Conservation (phyloP, 306 rosid genomes). For the Styphnolobium japonicum region DNA sequence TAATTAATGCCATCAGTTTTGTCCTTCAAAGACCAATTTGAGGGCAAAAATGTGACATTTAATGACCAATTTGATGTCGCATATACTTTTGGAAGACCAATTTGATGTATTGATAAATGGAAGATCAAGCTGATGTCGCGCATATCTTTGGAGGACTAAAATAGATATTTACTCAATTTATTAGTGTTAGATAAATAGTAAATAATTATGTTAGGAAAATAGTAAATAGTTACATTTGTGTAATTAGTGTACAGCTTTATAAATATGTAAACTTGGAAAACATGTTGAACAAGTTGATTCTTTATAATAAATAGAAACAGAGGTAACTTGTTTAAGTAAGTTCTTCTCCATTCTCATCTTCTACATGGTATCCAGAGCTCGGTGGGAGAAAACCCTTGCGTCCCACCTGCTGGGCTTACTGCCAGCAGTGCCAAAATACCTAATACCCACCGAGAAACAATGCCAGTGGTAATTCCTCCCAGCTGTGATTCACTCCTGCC, state of each 20-base stretch:
- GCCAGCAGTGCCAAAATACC: background rate
- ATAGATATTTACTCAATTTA: too few relatives aligned
- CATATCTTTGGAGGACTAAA: too few relatives aligned
- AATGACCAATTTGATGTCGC: too few relatives aligned
- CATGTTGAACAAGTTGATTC: background rate
- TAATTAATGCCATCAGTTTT: too few relatives aligned
- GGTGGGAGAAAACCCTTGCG: background rate
- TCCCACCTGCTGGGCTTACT: background rate
- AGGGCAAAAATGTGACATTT: too few relatives aligned
- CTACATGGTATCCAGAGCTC: background rate
- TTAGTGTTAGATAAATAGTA: conserved; percentile 14
- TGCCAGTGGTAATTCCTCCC: background rate
- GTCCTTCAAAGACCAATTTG: too few relatives aligned
- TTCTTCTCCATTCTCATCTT: background rate
- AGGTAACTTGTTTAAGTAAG: background rate
- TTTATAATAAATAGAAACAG: background rate
- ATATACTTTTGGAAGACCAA: too few relatives aligned
- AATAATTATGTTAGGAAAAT: background rate
- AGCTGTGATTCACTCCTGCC: background rate
- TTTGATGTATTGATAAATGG: too few relatives aligned
- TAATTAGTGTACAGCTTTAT: background rate
- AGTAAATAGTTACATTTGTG: background rate
- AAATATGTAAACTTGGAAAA: background rate
- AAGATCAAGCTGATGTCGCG: too few relatives aligned
- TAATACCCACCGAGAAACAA: background rate